Conservation (phyloP, 208 protist genomes). For the Trypanosoma brucei region DNA sequence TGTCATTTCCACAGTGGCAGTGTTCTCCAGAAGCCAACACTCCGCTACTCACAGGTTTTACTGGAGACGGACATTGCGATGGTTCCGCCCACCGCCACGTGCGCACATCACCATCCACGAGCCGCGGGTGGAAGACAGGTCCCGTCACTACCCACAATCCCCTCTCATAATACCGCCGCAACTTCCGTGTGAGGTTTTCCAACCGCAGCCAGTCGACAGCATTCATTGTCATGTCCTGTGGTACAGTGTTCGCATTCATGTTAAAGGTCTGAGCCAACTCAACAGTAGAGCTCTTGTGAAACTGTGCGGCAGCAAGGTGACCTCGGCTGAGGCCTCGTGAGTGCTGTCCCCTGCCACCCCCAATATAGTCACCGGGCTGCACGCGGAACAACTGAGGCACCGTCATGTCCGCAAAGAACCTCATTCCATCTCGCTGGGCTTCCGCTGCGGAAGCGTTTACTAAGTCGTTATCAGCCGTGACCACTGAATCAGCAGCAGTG, state of each 20-base stretch:
- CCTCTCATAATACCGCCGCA: constrained; percentile 19
- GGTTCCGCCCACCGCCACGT: constrained; percentile 13
- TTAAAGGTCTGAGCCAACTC: constrained; percentile 82
- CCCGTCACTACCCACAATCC: constrained; percentile 45
- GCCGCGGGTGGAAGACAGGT: constrained; percentile 56
- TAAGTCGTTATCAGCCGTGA: background rate
- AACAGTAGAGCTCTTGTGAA: constrained; percentile 60
- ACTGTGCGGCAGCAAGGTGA: constrained; percentile 78
- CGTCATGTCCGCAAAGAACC: constrained; percentile 65
- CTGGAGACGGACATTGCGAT: constrained; percentile 1
- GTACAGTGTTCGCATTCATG: constrained; percentile 84
- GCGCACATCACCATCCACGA: constrained; percentile 34
- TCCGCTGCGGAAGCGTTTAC: constrained; percentile 15
- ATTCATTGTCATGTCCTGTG: constrained; percentile 85
- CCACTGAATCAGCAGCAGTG: constrained; percentile 5
- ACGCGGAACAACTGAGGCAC: constrained; percentile 67
- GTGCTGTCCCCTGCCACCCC: constrained; percentile 2
- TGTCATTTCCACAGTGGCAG: background rate
- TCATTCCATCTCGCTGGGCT: constrained; percentile 33
- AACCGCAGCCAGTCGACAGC: constrained; percentile 77
- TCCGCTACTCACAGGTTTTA: constrained; percentile 2
- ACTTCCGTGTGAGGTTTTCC: constrained; percentile 60
- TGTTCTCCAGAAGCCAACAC: background rate
- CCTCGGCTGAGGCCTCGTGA: constrained; percentile 58
- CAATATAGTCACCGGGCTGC: constrained; percentile 41